Evolutionary conservation across 2,329 filamentous ascomycete genomes (phyloP), one percentile per base, ranked within the genome.

Genomic region (Xylaria sp.): DNA sequence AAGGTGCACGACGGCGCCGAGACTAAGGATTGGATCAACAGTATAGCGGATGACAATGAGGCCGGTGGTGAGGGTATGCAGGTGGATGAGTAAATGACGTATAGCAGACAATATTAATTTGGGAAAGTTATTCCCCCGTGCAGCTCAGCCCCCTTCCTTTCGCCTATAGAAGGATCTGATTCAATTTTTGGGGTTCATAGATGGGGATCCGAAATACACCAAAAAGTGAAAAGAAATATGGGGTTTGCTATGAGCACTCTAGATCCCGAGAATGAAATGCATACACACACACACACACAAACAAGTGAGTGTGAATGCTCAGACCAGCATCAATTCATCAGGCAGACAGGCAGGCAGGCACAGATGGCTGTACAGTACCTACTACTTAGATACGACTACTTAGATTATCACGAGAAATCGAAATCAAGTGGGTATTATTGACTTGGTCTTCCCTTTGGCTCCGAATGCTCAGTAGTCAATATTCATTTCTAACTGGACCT

Each of bases 1-100:
- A 92, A 91, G 83, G 83, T 97, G 69, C 95, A 91, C 73, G 95
- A 99, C 76, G 94, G 93, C 14, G 88, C 92, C 75, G 92, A 95
- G 68, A 89, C 97, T 65, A 88, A 89, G 76, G 88, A 88, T 68
- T 94, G 94, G 87, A 85, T 98, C 76, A 93, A 97, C 78, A 87
- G 89, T 71, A 82, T 89, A 43, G 79, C 80, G 19, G 86, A 85
- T 62, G 85, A 87, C 57, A 77, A 77, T 76, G 80, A 85, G 81
- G 78, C 76, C 69, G 72, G 66, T 61, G 58, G 69, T 15, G 75
- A 82, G 66, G 74, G 70, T 33, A 83, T 82, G 80, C 79, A 82
- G 70, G 79, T 82, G 54, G 81, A 83, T 61, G 71, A 74, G 65
- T 73, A 73, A 73, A 60, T 56, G 35, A 66, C 57, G 21, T 42